Evolutionary conservation across 2,329 filamentous ascomycete genomes (phyloP).

Genomic region (Alternaria ventricosa): DNA sequence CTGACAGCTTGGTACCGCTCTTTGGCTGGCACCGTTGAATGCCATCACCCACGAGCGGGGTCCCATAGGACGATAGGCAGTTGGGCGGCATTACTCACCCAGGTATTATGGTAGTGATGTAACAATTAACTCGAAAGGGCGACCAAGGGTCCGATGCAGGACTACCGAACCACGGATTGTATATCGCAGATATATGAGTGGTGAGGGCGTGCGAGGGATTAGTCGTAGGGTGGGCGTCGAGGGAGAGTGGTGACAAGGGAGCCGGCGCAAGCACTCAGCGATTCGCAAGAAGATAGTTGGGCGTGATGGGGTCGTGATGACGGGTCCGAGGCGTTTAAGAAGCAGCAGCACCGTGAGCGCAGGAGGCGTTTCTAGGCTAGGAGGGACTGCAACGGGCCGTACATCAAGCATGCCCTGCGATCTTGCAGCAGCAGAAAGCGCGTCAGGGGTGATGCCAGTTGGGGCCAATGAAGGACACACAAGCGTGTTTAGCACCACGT

Average conservation of each 20-base stretch:
- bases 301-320: conserved; percentile 25
- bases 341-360: conserved; percentile 29
- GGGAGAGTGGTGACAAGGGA: conserved; percentile 18
- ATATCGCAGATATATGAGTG: conserved; percentile 15
- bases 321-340: conserved; percentile 39
- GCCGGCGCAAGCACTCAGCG: conserved; percentile 43
- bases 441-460: conserved; percentile 37
- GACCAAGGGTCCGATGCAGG: conserved; percentile 6
- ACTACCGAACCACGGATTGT: conserved; percentile 13
- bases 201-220: conserved; percentile 1
- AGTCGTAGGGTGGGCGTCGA: conserved; percentile 23
- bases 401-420: conserved; percentile 41
- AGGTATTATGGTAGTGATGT: conserved; percentile 16
- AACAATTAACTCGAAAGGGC: conserved; percentile 9
- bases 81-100: conserved; percentile 8
- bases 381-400: conserved; percentile 51
- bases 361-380: conserved; percentile 44
- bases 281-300: conserved; percentile 32
- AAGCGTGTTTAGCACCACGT: conserved; percentile 39
- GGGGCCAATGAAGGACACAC: conserved; percentile 33
- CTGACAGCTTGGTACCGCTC: conserved; percentile 18
- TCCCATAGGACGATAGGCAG: background rate
- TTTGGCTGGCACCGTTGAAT: conserved; percentile 11
- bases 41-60: conserved; percentile 7
- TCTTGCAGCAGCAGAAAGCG: conserved; percentile 35